A percentile compares a stretch with the other conserved stretches of the same genome.
These are phyloP conservation scores for Stenocarpella maydis DNA, from an alignment of 2,329 filamentous ascomycete species.

Conservation along the genomic window DNA sequence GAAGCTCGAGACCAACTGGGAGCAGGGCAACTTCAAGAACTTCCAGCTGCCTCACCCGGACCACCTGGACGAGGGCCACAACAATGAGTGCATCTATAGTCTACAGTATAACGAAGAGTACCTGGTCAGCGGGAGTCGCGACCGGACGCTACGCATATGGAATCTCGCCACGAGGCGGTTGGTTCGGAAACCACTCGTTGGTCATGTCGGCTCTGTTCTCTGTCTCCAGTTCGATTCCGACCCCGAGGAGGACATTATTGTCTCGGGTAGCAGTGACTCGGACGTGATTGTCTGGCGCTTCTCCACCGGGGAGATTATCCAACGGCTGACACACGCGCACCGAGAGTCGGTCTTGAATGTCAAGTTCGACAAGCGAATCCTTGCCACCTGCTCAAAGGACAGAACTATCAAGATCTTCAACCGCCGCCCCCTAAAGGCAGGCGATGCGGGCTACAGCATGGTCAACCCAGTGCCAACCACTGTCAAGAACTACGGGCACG, in stretches of 20 bases:
- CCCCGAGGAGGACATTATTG: constrained; percentile 88
- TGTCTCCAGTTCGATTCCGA: constrained; percentile 95
- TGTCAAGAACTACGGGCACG: constrained; percentile 64
- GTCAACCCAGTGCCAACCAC: constrained; percentile 62
- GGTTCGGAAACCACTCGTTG: constrained; percentile 74
- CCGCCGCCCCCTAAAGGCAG: constrained; percentile 70
- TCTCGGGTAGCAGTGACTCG: constrained; percentile 93
- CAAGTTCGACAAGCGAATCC: constrained; percentile 86
- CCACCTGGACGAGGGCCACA: constrained; percentile 82
- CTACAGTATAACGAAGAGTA: constrained; percentile 88
- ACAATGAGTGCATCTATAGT: constrained; percentile 87
- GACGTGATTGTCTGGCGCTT: constrained; percentile 93
- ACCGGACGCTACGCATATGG: constrained; percentile 90
- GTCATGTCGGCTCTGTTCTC: constrained; percentile 86
- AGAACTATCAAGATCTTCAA: constrained; percentile 98
- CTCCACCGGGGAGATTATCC: constrained; percentile 84
- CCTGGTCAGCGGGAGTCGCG: constrained; percentile 91
- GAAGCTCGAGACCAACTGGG: constrained; percentile 90
- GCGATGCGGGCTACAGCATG: constrained; percentile 62
- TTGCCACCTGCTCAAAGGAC: constrained; percentile 98
- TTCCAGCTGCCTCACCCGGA: constrained; percentile 91
- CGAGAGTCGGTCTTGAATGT: constrained; percentile 92
- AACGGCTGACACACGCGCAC: constrained; percentile 80
- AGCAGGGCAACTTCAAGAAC: constrained; percentile 79
- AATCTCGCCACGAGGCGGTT: constrained; percentile 83